phyloP scores from a whole-genome alignment of 352 stramenopile species.

The Pythium grandisporangium region DNA sequence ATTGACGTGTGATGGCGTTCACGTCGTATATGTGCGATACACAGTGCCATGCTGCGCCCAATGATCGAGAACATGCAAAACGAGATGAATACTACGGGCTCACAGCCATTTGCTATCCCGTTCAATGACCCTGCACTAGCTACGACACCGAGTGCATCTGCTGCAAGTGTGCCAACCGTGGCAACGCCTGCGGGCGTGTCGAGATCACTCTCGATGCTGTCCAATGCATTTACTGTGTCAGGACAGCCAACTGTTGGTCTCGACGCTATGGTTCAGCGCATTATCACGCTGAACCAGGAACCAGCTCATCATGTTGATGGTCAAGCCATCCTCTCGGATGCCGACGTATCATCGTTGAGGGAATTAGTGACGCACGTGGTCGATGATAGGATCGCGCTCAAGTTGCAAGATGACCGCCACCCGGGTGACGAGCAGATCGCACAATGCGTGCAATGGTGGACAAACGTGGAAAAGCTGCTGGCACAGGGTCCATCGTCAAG shows the following conservation, averaged over 20 bases:
- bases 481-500: constrained; percentile 14
- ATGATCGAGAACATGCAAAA: constrained; percentile 82
- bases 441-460: constrained; percentile 24
- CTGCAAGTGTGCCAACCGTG: constrained; percentile 3
- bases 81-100: constrained; percentile 46
- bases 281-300: constrained; percentile 35
- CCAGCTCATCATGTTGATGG: too few relatives aligned
- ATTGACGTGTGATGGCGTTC: background rate
- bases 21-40: background rate
- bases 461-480: constrained; percentile 33
- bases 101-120: constrained; percentile 53
- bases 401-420: constrained; percentile 1
- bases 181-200: background rate
- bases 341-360: constrained; percentile 20
- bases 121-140: constrained; percentile 56
- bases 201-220: constrained; percentile 11
- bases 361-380: constrained; percentile 14
- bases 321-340: constrained; percentile 10
- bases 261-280: constrained; percentile 29
- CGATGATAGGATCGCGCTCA: constrained; percentile 4
- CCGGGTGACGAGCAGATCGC: constrained; percentile 3
- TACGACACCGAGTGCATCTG: too few relatives aligned
- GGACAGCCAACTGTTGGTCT: constrained; percentile 34
- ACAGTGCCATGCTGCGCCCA: constrained; percentile 64
- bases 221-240: constrained; percentile 49